These are phyloP conservation scores for Didymella pomorum DNA, from an alignment of 2,329 filamentous ascomycete genomes.

Conservation along the genomic window DNA sequence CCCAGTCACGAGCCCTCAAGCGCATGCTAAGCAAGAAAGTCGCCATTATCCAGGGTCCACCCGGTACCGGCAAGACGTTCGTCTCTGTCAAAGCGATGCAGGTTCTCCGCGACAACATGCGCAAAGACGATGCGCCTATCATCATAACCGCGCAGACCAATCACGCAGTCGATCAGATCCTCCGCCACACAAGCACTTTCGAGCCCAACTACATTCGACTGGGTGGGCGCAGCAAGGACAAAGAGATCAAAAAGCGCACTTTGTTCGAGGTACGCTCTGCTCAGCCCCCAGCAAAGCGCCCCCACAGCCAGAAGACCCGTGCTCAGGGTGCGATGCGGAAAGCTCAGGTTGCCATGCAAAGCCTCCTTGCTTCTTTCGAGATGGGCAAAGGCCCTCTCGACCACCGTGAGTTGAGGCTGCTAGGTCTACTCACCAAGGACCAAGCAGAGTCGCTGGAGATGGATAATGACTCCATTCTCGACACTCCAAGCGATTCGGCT, in stretches of 20 bases:
- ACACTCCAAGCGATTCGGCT: slow-evolving; percentile 40
- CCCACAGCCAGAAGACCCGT: slow-evolving; percentile 51
- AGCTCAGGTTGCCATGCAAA: slow-evolving; percentile 32
- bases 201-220: slow-evolving; percentile 70
- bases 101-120: slow-evolving; percentile 68
- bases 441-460: slow-evolving; percentile 70
- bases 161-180: slow-evolving; percentile 84
- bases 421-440: slow-evolving; percentile 66
- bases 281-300: slow-evolving; percentile 29
- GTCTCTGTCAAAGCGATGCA: slow-evolving; percentile 77
- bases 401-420: slow-evolving; percentile 57
- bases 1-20: slow-evolving; percentile 73
- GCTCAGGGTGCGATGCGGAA: slow-evolving; percentile 55
- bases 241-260: slow-evolving; percentile 69
- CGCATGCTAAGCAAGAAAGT: slow-evolving; percentile 75
- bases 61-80: slow-evolving; percentile 81
- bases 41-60: slow-evolving; percentile 84
- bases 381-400: slow-evolving; percentile 30
- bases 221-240: slow-evolving; percentile 74
- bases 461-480: slow-evolving; percentile 57
- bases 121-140: slow-evolving; percentile 68
- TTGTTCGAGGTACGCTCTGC: slow-evolving; percentile 66
- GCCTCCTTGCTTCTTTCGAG: slow-evolving; percentile 39
- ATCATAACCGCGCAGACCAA: slow-evolving; percentile 88
- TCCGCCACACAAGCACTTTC: slow-evolving; percentile 69